Conservation (phyloP, 768 basidiomycete genomes). For the Kwoniella sp. region DNA sequence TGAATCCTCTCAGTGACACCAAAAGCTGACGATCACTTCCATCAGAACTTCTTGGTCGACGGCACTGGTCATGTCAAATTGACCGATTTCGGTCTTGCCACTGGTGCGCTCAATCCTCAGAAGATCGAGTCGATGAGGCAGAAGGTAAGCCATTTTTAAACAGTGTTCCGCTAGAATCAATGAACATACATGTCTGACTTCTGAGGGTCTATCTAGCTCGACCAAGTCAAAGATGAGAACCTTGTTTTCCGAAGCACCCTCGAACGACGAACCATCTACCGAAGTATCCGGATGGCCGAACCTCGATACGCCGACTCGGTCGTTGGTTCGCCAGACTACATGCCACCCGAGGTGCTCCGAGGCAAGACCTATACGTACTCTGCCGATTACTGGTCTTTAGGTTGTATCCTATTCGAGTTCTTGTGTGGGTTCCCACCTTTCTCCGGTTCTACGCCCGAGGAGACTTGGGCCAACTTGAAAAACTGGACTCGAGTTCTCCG, state of each 20-base stretch:
- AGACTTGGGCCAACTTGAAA: constrained; percentile 98
- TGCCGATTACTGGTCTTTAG: constrained; percentile 97
- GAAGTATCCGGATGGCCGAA: constrained; percentile 84
- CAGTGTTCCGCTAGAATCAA: background rate
- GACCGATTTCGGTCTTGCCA: constrained; percentile 93
- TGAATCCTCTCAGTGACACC: background rate
- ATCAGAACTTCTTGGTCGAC: constrained; percentile 94
- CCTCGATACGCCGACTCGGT: constrained; percentile 92
- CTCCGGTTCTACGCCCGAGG: constrained; percentile 90
- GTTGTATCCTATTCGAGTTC: constrained; percentile 92
- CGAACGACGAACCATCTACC: constrained; percentile 91
- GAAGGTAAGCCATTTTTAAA: constrained; percentile 63
- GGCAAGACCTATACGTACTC: constrained; percentile 94
- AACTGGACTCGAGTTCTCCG: constrained; percentile 92
- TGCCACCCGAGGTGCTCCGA: constrained; percentile 82
- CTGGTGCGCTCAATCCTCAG: constrained; percentile 90
- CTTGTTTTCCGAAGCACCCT: constrained; percentile 87
- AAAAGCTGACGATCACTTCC: background rate
- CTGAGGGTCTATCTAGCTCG: constrained; percentile 66
- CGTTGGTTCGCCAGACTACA: constrained; percentile 97
- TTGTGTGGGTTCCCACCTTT: constrained; percentile 89
- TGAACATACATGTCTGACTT: background rate
- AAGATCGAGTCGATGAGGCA: constrained; percentile 92
- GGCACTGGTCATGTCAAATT: constrained; percentile 89
- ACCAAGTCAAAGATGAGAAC: constrained; percentile 93